Base-by-base conservation (phyloP, 2,329 filamentous ascomycete genomes). In the Scopulariopsis brevicaulis region DNA sequence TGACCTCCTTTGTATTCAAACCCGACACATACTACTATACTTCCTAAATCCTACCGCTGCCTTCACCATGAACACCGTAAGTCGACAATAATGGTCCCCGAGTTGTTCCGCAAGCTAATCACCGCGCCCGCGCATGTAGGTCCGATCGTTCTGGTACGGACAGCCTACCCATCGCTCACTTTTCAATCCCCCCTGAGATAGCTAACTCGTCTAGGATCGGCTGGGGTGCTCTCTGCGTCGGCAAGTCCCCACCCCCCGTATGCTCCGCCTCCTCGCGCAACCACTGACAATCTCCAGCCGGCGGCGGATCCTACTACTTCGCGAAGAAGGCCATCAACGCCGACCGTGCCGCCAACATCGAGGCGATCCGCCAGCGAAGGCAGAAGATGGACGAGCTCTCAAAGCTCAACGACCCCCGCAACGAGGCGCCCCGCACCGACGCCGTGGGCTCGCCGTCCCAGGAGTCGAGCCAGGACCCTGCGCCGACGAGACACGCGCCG, bases 301-400 rank as follows among this genome's bases (percentile, higher is more conserved):
- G 93, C 68, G 94, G 84, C 63, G 89, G 87, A 62, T 91, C 93
- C 67, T 99, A 97, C 79, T 91, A 89, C 77, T 96, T 96, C 70
- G 94, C 94, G 63, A 99, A 99, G 80, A 82, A 84, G 68, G 86
- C 86, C 71, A 96, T 99, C 80, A 96, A 96, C 70, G 89, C 89
- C 64, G 91, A 96, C 73, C 89, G 93, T 63, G 79, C 82, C 61
- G 77, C 83, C 60, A 84, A 89, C 66, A 82, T 87, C 63, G 81
- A 87, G 65, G 84, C 87, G 61, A 80, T 78, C 59, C 79, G 81
- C 58, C 74, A 83, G 64, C 85, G 87, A 74, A 86, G 80, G 74
- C 80, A 79, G 59, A 74, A 77, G 64, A 74, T 78, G 48, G 60
- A 60, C 22, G 56, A 59, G 10, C 25, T 32, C 4, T 20, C 28